These are phyloP conservation scores for Platismatia glauca DNA, from an alignment of 495 filamentous ascomycete genomes.

Conservation along the genomic window DNA sequence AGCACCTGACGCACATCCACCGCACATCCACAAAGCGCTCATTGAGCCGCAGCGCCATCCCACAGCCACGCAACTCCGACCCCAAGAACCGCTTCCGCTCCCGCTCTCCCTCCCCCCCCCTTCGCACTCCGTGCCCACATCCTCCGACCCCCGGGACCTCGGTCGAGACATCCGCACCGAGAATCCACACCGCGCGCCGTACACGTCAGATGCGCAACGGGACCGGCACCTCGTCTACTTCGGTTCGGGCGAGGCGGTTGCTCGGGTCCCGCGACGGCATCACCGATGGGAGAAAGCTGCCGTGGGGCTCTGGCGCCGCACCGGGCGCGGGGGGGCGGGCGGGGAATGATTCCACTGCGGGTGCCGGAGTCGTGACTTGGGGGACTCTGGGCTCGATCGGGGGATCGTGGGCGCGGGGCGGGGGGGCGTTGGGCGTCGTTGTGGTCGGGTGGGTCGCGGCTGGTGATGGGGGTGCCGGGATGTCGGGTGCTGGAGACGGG, in stretches of 20 bases:
- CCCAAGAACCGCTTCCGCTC: background rate
- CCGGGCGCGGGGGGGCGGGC: background rate
- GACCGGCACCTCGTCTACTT: background rate
- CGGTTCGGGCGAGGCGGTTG: background rate
- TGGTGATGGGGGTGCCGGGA: background rate
- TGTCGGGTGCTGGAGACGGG: background rate
- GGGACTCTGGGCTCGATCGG: background rate
- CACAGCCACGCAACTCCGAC: background rate
- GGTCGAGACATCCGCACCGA: background rate
- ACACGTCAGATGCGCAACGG: background rate
- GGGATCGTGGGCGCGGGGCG: background rate
- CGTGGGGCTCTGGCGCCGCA: background rate
- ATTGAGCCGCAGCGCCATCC: background rate
- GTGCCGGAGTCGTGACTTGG: background rate
- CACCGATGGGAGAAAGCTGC: background rate
- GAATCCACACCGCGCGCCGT: background rate
- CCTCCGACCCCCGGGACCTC: background rate
- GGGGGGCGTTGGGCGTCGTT: background rate
- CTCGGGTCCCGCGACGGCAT: background rate
- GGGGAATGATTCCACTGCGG: background rate
- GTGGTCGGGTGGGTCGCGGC: background rate
- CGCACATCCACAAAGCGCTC: background rate
- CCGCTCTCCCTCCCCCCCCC: background rate
- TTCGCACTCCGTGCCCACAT: background rate
- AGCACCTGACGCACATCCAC: background rate